phyloP scores from a whole-genome alignment of 2,329 filamentous ascomycete genomes.

The Lasiodiplodia citricola region DNA sequence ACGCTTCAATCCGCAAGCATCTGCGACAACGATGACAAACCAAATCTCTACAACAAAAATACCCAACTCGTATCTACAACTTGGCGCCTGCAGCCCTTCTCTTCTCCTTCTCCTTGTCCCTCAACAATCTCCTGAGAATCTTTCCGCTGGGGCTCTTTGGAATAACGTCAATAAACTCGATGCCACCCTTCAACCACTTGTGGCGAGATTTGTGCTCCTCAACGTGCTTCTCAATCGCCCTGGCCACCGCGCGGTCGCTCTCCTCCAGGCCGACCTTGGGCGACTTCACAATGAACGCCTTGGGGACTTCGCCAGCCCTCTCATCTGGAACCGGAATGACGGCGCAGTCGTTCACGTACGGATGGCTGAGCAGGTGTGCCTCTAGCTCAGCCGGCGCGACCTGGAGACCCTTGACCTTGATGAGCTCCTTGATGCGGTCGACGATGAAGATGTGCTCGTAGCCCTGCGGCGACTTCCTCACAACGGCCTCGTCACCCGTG shows the following conservation, averaged over 20 bases:
- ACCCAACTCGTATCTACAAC: conserved; percentile 54
- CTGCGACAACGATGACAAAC: background rate
- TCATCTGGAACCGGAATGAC: conserved; percentile 76
- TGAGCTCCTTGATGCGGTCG: conserved; percentile 79
- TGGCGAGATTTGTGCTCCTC: conserved; percentile 66
- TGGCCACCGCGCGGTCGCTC: conserved; percentile 54
- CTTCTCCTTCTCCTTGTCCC: conserved; percentile 75
- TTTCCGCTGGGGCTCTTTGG: conserved; percentile 69
- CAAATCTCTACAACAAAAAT: background rate
- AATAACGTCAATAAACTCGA: conserved; percentile 56
- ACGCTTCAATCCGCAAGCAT: background rate
- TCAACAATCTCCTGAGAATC: conserved; percentile 67
- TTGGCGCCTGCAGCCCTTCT: conserved; percentile 69
- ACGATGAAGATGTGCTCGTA: conserved; percentile 84
- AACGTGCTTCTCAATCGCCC: conserved; percentile 63
- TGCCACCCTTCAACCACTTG: conserved; percentile 67
- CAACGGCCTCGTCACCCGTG: conserved; percentile 83
- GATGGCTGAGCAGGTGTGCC: conserved; percentile 76
- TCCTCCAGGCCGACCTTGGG: conserved; percentile 58
- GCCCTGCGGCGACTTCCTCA: conserved; percentile 66
- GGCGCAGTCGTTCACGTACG: conserved; percentile 75
- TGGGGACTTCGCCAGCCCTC: conserved; percentile 65
- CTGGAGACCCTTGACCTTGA: conserved; percentile 82
- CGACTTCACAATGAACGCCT: conserved; percentile 68
- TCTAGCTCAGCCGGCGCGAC: conserved; percentile 85